Percentiles rank a stretch among this genome's conserved stretches.
phyloP scores from a whole-genome alignment of 1,284 basidiomycete species.

The Puccinia brachypodii region DNA sequence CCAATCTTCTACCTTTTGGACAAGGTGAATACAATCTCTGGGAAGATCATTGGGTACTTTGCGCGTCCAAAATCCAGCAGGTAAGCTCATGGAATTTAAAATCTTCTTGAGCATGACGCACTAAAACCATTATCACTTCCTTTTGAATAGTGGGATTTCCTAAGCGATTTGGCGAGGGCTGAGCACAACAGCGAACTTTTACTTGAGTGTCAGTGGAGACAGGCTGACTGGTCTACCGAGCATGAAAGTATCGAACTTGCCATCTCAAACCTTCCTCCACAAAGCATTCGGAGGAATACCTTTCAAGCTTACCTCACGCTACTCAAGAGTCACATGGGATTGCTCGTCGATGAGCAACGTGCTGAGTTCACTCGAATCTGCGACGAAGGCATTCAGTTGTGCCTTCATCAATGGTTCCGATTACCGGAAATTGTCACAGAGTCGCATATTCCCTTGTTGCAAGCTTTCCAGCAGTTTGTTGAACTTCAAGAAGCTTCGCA shows the following conservation, averaged over 20 bases:
- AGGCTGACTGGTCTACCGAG: constrained; percentile 82
- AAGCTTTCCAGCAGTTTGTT: constrained; percentile 99
- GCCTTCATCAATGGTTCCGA: constrained; percentile 92
- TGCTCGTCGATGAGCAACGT: constrained; percentile 46
- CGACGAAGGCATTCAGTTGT: constrained; percentile 95
- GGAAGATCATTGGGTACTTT: constrained; percentile 99
- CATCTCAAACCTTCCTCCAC: constrained; percentile 71
- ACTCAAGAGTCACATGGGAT: constrained; percentile 61
- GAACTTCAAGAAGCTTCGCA: constrained; percentile 89
- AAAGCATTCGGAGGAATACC: constrained; percentile 89
- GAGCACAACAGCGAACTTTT: constrained; percentile 90
- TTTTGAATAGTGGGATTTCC: constrained; percentile 76
- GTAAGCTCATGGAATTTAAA: constrained; percentile 48
- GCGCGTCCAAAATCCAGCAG: constrained; percentile 89
- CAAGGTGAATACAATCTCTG: constrained; percentile 96
- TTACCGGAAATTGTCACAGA: constrained; percentile 81
- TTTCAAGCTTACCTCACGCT: constrained; percentile 94
- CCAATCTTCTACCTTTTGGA: constrained; percentile 81
- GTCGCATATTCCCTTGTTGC: constrained; percentile 89
- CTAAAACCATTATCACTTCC: background rate
- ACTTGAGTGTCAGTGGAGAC: constrained; percentile 93
- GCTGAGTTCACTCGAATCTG: constrained; percentile 77
- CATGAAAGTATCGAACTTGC: constrained; percentile 80
- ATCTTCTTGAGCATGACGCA: background rate
- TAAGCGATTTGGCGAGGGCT: constrained; percentile 85